Conservation (phyloP, 805 yeast genomes). For the Isabelozyma rhagii region DNA sequence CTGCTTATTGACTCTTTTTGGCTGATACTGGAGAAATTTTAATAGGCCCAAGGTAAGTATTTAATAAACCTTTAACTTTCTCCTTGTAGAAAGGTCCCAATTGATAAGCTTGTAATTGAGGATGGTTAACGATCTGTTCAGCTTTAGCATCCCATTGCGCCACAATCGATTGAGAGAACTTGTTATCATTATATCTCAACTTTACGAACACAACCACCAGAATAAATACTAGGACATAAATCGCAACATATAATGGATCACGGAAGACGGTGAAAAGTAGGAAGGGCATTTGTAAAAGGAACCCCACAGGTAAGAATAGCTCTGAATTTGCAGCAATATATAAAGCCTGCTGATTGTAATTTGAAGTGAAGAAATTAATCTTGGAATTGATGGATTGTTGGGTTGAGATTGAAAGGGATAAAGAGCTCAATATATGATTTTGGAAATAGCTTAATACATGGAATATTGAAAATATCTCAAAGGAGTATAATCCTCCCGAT, state of each 20-base stretch:
- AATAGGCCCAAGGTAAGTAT: conserved; percentile 17
- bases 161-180: conserved; percentile 36
- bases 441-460: conserved; percentile 39
- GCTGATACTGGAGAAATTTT: conserved; percentile 13
- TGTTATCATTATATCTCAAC: conserved; percentile 31
- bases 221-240: conserved; percentile 32
- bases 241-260: conserved; percentile 22
- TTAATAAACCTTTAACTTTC: conserved; percentile 14
- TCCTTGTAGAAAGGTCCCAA: conserved; percentile 13
- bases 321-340: conserved; percentile 37
- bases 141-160: conserved; percentile 43
- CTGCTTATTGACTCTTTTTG: conserved; percentile 9
- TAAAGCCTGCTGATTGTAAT: conserved; percentile 34
- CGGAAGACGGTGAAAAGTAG: conserved; percentile 18
- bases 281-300: conserved; percentile 22
- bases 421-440: conserved; percentile 25
- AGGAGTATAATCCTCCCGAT: conserved; percentile 37
- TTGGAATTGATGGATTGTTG: conserved; percentile 25
- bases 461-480: conserved; percentile 33
- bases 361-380: conserved; percentile 27
- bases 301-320: conserved; percentile 20
- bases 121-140: conserved; percentile 11
- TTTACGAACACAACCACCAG: conserved; percentile 30
- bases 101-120: conserved; percentile 7
- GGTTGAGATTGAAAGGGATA: conserved; percentile 30